Percentiles rank a stretch among this genome's conserved stretches.
Evolutionary conservation across 306 rosid genomes (phyloP).

Genomic region (Vicia villosa): DNA sequence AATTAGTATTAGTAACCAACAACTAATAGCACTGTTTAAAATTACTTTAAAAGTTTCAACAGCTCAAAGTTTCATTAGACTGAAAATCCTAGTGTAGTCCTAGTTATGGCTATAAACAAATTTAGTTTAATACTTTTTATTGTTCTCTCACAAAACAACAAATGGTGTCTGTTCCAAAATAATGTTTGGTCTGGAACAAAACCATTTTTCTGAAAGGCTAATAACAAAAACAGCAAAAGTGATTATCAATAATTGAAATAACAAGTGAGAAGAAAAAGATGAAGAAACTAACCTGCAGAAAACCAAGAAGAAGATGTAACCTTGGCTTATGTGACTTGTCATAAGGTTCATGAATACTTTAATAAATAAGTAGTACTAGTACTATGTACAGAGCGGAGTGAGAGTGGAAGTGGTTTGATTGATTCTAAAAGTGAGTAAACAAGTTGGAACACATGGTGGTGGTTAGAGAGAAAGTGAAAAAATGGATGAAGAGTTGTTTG

Average conservation of each 20-base stretch:
- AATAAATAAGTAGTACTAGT: background rate
- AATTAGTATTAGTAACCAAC: too few species aligned
- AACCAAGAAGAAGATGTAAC: conserved; percentile 18
- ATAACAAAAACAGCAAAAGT: background rate
- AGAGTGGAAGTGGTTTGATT: background rate
- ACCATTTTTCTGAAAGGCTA: too few species aligned
- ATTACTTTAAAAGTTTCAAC: too few species aligned
- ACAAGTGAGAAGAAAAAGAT: background rate
- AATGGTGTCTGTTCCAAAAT: background rate
- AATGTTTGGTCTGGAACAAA: too few species aligned
- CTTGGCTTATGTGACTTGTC: conserved; percentile 33
- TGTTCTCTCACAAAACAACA: background rate
- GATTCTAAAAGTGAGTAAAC: conserved; percentile 1
- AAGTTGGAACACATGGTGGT: background rate
- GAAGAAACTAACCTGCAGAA: conserved; percentile 48
- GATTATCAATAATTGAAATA: background rate
- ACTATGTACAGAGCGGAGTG: background rate
- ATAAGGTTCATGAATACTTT: background rate
- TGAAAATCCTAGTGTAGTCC: too few species aligned
- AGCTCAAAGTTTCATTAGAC: too few species aligned
- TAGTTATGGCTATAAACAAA: background rate
- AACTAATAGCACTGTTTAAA: too few species aligned
- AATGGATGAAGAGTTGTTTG: background rate
- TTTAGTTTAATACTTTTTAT: background rate
- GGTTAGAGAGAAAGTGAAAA: background rate